Evolutionary conservation across 257 asterid species (phyloP), one percentile per base, ranked within the genome.

Genomic region (Rubia yunnanensis): DNA sequence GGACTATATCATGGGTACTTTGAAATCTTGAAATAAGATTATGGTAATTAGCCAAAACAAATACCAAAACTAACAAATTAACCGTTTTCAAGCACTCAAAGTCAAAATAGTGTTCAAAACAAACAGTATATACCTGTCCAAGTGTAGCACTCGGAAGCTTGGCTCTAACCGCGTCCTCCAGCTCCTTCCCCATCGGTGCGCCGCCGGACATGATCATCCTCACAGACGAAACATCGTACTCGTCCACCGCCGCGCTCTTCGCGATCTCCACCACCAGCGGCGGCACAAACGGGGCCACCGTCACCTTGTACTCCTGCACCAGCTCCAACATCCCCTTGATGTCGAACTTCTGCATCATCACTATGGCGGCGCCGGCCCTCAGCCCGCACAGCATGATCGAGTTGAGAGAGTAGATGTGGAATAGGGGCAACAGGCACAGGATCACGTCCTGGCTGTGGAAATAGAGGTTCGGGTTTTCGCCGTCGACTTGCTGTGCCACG

Each of bases 161-260:
- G 10, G 78, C 69, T 69, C 80, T 66, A 41, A 79, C 75, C 23
- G 60, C 61, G 67, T 75, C 80, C 54, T 79, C 83, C 41, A 79
- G 83, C 49, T 79, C 78, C 67, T 65, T 75, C 65, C 80, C 83
- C 70, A 76, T 66, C 26, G 84, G 84, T 10, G 84, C 84, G 18
- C 81, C 84, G 17, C 81, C 81, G 4, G 76, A 79, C 67, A 79
- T 70, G 41, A 79, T 65, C 63, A 73, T 76, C 48, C 84, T 69
- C 13, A 79, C 34, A 3, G 81, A 76, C 23, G 78, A 72, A 49
- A 76, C 66, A 58, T 79, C 77, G 54, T 68, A 79, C 18, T 73
- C 54, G 28, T 70, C 72, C 0, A 67, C 73, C 49, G 44, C 62
- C 24, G 74, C 74, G 36, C 76, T 69, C 35, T 79, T 79, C 3